Evolutionary conservation across 2,329 filamentous ascomycete species (phyloP).

Genomic region (Trichoderma sp.): DNA sequence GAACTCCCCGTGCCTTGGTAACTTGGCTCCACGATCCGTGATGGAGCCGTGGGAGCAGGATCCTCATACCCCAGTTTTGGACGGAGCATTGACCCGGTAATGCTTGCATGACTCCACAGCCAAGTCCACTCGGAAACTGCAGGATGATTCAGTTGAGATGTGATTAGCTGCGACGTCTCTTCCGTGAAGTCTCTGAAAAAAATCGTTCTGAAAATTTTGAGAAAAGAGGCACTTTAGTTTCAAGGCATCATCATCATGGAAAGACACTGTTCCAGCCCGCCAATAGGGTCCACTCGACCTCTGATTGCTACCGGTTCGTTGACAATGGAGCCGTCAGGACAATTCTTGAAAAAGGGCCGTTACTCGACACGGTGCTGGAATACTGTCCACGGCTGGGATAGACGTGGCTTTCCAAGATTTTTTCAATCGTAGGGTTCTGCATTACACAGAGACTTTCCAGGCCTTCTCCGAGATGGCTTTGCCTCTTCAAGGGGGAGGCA

Average conservation of each 20-base stretch:
- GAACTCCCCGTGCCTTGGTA: background rate
- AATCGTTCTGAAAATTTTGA: conserved; percentile 14
- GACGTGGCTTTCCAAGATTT: background rate
- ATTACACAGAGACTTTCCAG: background rate
- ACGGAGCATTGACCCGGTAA: conserved; percentile 8
- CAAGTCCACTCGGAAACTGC: background rate
- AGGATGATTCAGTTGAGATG: conserved; percentile 11
- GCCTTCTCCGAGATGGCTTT: background rate
- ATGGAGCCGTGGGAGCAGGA: background rate
- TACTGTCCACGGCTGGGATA: background rate
- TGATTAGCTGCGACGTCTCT: conserved; percentile 15
- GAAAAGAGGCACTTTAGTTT: conserved; percentile 22
- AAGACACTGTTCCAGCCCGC: background rate
- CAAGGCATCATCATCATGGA: background rate
- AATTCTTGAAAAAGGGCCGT: background rate
- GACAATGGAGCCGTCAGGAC: conserved; percentile 2
- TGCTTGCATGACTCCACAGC: conserved; percentile 18
- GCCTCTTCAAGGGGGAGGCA: background rate
- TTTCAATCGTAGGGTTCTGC: background rate
- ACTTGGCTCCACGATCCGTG: conserved; percentile 11
- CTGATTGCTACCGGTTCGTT: background rate
- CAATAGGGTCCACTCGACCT: conserved; percentile 3
- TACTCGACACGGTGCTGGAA: background rate
- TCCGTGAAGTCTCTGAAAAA: conserved; percentile 10
- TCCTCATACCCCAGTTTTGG: conserved; percentile 14